These are phyloP conservation scores for Populus pruinosa DNA, from an alignment of 345 rosid genomes.

Conservation along the genomic window DNA sequence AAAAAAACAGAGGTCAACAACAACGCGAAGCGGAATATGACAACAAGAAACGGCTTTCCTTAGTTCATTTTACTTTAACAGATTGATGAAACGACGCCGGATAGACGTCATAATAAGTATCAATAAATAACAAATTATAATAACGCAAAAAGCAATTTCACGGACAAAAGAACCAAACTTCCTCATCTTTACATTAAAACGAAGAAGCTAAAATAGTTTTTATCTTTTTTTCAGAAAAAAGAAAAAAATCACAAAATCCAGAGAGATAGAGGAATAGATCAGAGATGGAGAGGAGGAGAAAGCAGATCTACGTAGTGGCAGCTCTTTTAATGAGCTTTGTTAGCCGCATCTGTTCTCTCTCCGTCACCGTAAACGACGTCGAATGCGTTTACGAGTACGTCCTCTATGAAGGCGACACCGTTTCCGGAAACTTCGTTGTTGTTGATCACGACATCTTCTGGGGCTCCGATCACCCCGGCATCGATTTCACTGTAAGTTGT, in stretches of 20 bases:
- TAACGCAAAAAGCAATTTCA: not conserved
- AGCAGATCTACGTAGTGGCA: slow-evolving; percentile 29
- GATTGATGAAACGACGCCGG: not conserved
- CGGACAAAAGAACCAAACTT: not conserved
- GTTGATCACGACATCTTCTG: slow-evolving; percentile 99
- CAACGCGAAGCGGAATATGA: too few species aligned
- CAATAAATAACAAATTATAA: too few species aligned
- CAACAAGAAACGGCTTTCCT: too few species aligned
- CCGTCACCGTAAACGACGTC: slow-evolving; percentile 79
- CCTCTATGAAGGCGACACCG: slow-evolving; percentile 81
- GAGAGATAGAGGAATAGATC: slow-evolving; percentile 14
- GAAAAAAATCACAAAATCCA: not conserved
- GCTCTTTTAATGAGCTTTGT: slow-evolving; percentile 37
- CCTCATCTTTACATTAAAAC: not conserved
- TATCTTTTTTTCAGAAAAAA: not conserved
- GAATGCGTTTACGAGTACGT: slow-evolving; percentile 96
- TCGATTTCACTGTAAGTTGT: slow-evolving; percentile 68
- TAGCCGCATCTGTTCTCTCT: slow-evolving; percentile 54
- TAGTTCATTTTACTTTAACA: too few species aligned
- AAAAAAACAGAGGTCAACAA: too few species aligned
- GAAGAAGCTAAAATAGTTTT: not conserved
- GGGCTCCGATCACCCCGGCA: slow-evolving; percentile 96
- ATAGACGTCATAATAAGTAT: not conserved
- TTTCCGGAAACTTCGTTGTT: slow-evolving; percentile 94
- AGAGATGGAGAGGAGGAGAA: slow-evolving; percentile 35